Percentiles rank a stretch among this genome's conserved stretches.
Evolutionary conservation across 768 basidiomycete species (phyloP).

Genomic region (Tricholoma hemisulphureum): DNA sequence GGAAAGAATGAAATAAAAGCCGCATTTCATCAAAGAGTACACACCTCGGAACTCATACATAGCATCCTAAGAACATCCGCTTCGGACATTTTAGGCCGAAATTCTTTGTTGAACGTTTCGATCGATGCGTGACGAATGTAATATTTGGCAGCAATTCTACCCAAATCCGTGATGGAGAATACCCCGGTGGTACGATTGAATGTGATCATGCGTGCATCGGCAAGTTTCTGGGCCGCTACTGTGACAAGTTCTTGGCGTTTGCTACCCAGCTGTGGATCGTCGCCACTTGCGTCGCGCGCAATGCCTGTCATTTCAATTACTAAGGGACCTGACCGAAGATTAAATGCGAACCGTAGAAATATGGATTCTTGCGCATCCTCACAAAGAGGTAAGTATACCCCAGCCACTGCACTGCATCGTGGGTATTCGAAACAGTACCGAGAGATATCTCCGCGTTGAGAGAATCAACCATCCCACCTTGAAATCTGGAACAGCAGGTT

Average conservation of each 20-base stretch:
- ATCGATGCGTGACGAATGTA: conserved; percentile 87
- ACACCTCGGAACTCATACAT: conserved; percentile 86
- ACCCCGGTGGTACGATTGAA: conserved; percentile 58
- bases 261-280: conserved; percentile 72
- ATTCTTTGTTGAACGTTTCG: conserved; percentile 78
- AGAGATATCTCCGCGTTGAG: conserved; percentile 95
- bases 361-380: conserved; percentile 90
- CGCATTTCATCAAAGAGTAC: conserved; percentile 8
- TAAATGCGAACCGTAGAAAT: conserved; percentile 64
- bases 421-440: conserved; percentile 85
- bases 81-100: conserved; percentile 84
- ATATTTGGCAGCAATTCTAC: conserved; percentile 95
- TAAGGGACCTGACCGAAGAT: conserved; percentile 7
- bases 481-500: conserved; percentile 52
- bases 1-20: conserved; percentile 4
- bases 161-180: conserved; percentile 82
- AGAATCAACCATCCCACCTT: conserved; percentile 80
- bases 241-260: conserved; percentile 69
- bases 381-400: conserved; percentile 97
- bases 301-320: conserved; percentile 52
- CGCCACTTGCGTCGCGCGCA: conserved; percentile 56
- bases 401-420: conserved; percentile 90
- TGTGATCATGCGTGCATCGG: conserved; percentile 76
- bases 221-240: conserved; percentile 63
- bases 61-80: conserved; percentile 88